Evolutionary conservation across 2,329 filamentous ascomycete genomes (phyloP), one percentile per base, ranked within the genome.

Genomic region (Botrytis galanthina): DNA sequence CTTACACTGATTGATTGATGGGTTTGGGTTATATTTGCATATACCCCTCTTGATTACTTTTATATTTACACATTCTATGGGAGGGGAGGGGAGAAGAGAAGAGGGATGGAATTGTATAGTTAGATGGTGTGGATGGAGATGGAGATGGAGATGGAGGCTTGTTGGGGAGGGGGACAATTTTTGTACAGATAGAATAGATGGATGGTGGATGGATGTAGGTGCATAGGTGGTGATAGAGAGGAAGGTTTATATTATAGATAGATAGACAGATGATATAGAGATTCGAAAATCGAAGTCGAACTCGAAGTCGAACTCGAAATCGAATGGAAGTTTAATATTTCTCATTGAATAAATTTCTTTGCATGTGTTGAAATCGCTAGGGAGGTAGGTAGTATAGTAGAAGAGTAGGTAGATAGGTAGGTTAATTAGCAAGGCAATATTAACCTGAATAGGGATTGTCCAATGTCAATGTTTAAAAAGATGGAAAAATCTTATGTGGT

Each of bases 11-110:
- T 39, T 62, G 60, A 42, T 42, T 42, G 37, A 37, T 35, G 63
- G 63, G 66, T 54, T 54, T 59, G 44, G 48, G 35, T 54, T 69
- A 29, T 57, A 69, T n/a, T 42, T 44, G 51, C 51, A 20, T 59
- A 69, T 69, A 69, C 48, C 51, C 66, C 46, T 32, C 48, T 59
- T 26, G 29, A 35, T 37, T 57, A 16, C 9, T 54, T 29, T 66
- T 37, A 14, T n/a, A 29, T 32, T 57, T 57, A 18, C 18, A 18
- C 46, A 48, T 22, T 35, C 32, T 29, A 46, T 44, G 39, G 22
- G 26, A 29, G 12, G 39, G 62, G 18, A 64, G 4, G 16, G 26
- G 39, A 8, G 7, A 20, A 32, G 18, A 1, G 29, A 32, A 9
- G 3, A 14, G 26, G 29, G 1, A 18, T 35, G 29, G 1, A 18